phyloP scores from a whole-genome alignment of 2,329 filamentous ascomycete genomes.

The Knufia fluminis region DNA sequence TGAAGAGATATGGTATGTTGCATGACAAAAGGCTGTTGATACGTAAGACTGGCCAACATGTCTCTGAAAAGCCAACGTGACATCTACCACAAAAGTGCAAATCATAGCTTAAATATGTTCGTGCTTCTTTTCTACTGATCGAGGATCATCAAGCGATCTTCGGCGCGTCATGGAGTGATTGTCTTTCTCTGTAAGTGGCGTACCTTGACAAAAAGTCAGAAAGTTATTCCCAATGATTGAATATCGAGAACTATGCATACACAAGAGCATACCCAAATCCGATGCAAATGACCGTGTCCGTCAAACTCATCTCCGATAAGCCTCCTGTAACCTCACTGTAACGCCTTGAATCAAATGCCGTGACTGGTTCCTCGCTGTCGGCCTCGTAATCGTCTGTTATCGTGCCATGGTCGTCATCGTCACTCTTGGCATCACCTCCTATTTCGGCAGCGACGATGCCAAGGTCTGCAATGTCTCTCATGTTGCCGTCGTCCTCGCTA shows the following conservation, averaged over 20 bases:
- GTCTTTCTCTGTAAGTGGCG: not conserved
- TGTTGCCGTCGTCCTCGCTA: not conserved
- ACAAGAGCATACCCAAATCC: constrained; percentile 4
- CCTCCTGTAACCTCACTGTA: constrained; percentile 1
- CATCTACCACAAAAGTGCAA: no score
- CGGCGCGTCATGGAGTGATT: not conserved
- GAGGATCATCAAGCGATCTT: no score
- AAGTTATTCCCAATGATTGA: not conserved
- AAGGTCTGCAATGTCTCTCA: not conserved
- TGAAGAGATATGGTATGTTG: no score
- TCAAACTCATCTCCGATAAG: not conserved
- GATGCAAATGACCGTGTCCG: constrained; percentile 1
- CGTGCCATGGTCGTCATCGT: constrained; percentile 2
- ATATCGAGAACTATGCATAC: not conserved
- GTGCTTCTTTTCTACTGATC: no score
- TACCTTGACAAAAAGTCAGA: not conserved
- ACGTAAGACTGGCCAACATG: no score
- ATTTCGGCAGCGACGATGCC: not conserved
- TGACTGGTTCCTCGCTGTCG: not conserved
- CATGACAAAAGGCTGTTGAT: no score
- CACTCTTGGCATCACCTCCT: not conserved
- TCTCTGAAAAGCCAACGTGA: no score
- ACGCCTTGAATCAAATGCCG: not conserved
- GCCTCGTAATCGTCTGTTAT: constrained; percentile 6
- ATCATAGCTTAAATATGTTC: no score